Evolutionary conservation across 2,329 filamentous ascomycete species (phyloP), one percentile per base, ranked within the genome.

Genomic region (Chrysosporium queenslandicum): DNA sequence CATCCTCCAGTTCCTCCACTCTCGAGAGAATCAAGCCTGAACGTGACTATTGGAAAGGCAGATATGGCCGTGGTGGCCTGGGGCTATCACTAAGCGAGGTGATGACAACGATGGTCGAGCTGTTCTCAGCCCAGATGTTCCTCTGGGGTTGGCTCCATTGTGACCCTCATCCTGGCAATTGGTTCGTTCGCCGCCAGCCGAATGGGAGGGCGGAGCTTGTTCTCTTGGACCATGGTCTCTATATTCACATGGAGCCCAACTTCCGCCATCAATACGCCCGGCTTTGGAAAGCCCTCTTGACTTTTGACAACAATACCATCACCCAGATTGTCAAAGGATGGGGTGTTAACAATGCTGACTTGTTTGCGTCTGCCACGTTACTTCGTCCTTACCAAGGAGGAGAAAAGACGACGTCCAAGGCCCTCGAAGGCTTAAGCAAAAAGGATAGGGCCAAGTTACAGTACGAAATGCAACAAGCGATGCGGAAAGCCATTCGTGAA

Each of bases 81-180:
- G 92, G 92, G 0, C 74, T 98, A 2, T 82, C 81, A 6, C 75
- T 88, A 27, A 86, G 86, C 63, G 85, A 91, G 54, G 88, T 96
- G 54, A 97, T 97, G 92, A 86, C 85, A 4, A 96, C 88, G 29
- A 96, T 97, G 82, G 81, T 96, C 46, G 91, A 96, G 66, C 78
- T 97, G 30, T 98, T 97, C 74, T 87, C 85, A n/a, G 90, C 88
- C 2, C 91, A 97, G 65, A 97, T 97, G 78, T 98, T 96, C 74
- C 84, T 94, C 58, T 97, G 88, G 87, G 92, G 92, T 11, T 79
- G 87, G 40, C 87, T 97, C 0, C 91, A 98, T 72, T 96, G 91
- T 71, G 92, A 98, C 66, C 92, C 92, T 8, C 92, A 98, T 64
- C 92, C 92, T 1, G 91, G 91, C 25, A 98, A 98, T 71, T 92